Evolutionary conservation across 2,329 filamentous ascomycete species (phyloP).

Genomic region (Nakataea oryzae): DNA sequence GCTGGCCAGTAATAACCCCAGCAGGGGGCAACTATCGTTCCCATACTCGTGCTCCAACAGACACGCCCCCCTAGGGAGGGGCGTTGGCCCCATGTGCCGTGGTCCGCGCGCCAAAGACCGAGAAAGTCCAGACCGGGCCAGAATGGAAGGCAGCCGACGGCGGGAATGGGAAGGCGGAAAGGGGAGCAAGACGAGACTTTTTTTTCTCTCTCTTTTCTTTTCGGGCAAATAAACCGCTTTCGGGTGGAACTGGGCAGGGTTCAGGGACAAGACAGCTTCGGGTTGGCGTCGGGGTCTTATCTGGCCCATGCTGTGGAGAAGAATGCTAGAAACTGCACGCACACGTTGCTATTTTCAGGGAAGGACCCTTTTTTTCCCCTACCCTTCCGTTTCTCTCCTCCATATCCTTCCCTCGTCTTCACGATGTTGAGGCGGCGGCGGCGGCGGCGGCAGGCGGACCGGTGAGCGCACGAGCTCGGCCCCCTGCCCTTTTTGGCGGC

Average conservation of each 20-base stretch:
- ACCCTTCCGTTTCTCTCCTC: background rate
- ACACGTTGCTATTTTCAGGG: background rate
- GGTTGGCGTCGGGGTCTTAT: background rate
- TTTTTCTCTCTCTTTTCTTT: too few species aligned
- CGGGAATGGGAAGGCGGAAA: background rate
- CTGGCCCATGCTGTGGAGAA: background rate
- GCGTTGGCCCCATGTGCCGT: background rate
- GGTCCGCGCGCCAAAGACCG: background rate
- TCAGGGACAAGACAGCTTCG: background rate
- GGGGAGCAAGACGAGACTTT: background rate
- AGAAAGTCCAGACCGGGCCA: background rate
- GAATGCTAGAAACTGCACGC: background rate
- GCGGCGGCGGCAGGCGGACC: background rate
- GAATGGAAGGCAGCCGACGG: background rate
- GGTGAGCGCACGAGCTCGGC: background rate
- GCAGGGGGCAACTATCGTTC: background rate
- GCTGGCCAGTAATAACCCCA: too few species aligned
- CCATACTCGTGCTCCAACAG: background rate
- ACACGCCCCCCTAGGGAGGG: background rate
- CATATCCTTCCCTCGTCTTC: background rate
- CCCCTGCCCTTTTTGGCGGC: too few species aligned
- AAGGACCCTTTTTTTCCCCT: background rate
- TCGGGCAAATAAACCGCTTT: background rate
- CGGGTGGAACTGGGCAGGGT: background rate
- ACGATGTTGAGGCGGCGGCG: too few species aligned